These are phyloP conservation scores for Capsella bursapastoris DNA, from an alignment of 345 rosid species.

Conservation along the genomic window DNA sequence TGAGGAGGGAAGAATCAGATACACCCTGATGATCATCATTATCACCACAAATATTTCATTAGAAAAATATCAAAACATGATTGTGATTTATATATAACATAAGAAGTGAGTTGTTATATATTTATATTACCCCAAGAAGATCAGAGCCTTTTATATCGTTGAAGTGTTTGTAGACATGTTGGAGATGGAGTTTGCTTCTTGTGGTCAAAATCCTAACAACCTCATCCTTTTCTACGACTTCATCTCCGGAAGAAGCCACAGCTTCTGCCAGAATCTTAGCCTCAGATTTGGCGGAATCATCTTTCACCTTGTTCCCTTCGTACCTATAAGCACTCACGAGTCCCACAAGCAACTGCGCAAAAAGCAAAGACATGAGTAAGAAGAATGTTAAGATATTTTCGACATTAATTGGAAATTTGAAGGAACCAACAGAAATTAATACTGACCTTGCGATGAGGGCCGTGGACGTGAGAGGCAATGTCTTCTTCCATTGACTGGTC, in stretches of 20 bases:
- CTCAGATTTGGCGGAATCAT: constrained; percentile 64
- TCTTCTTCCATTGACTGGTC: constrained; percentile 86
- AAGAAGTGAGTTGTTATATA: background rate
- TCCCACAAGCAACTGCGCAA: constrained; percentile 74
- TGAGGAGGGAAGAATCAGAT: constrained; percentile 48
- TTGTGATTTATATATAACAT: background rate
- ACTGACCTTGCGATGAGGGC: constrained; percentile 60
- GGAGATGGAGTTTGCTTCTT: constrained; percentile 82
- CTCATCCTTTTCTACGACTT: constrained; percentile 62
- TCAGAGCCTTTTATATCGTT: constrained; percentile 52
- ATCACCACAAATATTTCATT: constrained; percentile 7
- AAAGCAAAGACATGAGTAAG: background rate
- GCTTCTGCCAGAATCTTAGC: constrained; percentile 56
- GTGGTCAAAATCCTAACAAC: constrained; percentile 71
- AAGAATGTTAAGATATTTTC: background rate
- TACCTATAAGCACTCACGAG: constrained; percentile 93
- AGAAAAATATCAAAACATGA: background rate
- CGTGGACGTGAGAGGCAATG: constrained; percentile 58
- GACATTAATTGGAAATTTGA: background rate
- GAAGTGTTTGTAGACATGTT: constrained; percentile 55
- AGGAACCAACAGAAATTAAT: background rate
- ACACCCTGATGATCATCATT: constrained; percentile 56
- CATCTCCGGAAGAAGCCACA: constrained; percentile 48
- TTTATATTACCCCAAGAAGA: constrained; percentile 55
- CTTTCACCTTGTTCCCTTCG: constrained; percentile 70